Evolutionary conservation across 768 basidiomycete species (phyloP), one percentile per base, ranked within the genome.

Genomic region (Termitomyces sp.): DNA sequence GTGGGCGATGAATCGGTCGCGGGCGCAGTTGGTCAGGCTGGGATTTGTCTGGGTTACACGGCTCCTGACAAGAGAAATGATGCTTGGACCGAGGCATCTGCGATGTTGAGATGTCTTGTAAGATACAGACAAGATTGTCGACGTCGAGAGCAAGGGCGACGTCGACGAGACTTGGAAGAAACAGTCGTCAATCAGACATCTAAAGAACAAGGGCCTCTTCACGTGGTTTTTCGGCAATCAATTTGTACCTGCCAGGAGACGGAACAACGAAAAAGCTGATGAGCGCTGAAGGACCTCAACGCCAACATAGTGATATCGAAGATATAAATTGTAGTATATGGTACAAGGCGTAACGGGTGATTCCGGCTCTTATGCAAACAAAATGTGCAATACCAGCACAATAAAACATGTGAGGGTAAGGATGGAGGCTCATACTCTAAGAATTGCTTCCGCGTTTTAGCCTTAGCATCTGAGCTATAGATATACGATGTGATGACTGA

Each of bases 401-500:
- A 14, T 14, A 8, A 43, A 44, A 20, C 38, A 23, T 18, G 41
- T n/a, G 26, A 40, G 6, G 36, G 23, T 40, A 28, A 12, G 32
- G 12, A 50, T 35, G 33, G 33, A 28, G 12, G 28, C 8, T 32
- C 48, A 28, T n/a, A 28, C 18, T 58, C 61, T 62, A 67, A 20
- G 63, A 68, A 56, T 66, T 70, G 59, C 75, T 78, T 46, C 77
- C 76, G 50, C 77, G 69, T 62, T 76, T 77, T 61, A 77, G 61
- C 60, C 69, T 76, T 51, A 77, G 68, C 75, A 79, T 77, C 55
- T 75, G 74, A 20, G 76, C 74, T 49, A 80, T 70, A 33, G 87
- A 88, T 57, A 84, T 78, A 20, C 87, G 79, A 64, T 86, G 81
- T 5, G 83, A 83, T 5, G 87, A 86, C 67, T 82, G 79, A 23